These are phyloP conservation scores for Saitozyma podzolica DNA, from an alignment of 768 basidiomycete genomes.

Conservation along the genomic window DNA sequence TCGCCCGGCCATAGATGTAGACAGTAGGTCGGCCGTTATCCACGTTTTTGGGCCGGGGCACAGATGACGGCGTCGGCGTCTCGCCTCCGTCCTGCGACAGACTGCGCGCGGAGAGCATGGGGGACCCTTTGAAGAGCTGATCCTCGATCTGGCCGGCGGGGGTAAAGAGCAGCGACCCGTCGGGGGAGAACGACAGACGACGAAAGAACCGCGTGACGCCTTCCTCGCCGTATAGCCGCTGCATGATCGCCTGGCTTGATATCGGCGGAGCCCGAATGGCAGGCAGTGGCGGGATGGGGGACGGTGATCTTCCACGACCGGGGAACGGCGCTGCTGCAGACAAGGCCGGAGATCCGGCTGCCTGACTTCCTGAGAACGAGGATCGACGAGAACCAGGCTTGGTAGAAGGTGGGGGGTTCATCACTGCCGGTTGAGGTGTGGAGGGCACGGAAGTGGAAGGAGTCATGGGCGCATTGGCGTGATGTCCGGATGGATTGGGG, in stretches of 20 bases:
- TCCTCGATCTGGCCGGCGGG: slow-evolving; percentile 98
- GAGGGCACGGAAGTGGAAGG: slow-evolving; percentile 45
- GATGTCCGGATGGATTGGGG: slow-evolving; percentile 49
- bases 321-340: slow-evolving; percentile 23
- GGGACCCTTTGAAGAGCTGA: slow-evolving; percentile 61
- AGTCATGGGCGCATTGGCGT: slow-evolving; percentile 45
- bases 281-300: slow-evolving; percentile 65
- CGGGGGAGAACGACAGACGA: slow-evolving; percentile 87
- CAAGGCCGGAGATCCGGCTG: slow-evolving; percentile 42
- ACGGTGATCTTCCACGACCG: slow-evolving; percentile 47
- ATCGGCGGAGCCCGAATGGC: slow-evolving; percentile 74
- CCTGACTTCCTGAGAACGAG: slow-evolving; percentile 48
- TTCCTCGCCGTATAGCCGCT: slow-evolving; percentile 92
- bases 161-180: slow-evolving; percentile 87
- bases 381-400: slow-evolving; percentile 47
- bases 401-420: slow-evolving; percentile 47
- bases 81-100: slow-evolving; percentile 13
- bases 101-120: slow-evolving; percentile 26
- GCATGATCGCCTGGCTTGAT: slow-evolving; percentile 54
- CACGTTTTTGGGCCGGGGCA: slow-evolving; percentile 36
- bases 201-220: slow-evolving; percentile 94
- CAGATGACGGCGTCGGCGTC: slow-evolving; percentile 3
- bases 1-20: slow-evolving; percentile 93
- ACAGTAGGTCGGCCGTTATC: slow-evolving; percentile 63
- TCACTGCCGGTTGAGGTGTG: slow-evolving; percentile 38